Evolutionary conservation across 257 asterid species (phyloP).

Genomic region (Solanum lycopersicoides): DNA sequence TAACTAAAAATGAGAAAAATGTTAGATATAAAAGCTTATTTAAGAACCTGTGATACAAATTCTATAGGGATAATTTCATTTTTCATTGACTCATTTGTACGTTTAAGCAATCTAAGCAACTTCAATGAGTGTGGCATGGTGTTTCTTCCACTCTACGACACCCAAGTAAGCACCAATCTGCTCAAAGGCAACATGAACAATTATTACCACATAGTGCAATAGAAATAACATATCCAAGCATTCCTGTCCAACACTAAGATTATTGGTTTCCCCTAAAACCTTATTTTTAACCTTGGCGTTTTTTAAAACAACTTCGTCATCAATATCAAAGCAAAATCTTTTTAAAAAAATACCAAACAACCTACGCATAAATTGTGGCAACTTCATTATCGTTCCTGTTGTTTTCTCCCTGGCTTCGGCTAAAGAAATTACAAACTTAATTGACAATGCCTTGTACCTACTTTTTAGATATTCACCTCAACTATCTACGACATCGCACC

Average conservation of each 20-base stretch:
- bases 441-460: constrained; percentile 75
- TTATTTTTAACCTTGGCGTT: constrained; percentile 60
- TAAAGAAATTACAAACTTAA: constrained; percentile 69
- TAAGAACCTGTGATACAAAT: neutral
- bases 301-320: constrained; percentile 82
- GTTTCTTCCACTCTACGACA: constrained; percentile 84
- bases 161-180: constrained; percentile 58
- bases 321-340: constrained; percentile 64
- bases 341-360: constrained; percentile 50
- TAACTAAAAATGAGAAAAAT: neutral
- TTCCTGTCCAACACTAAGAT: constrained; percentile 39
- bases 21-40: neutral
- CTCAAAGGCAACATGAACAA: constrained; percentile 74
- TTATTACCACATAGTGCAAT: constrained; percentile 43
- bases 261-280: constrained; percentile 82
- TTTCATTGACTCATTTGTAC: constrained; percentile 12
- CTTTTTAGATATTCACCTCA: constrained; percentile 73
- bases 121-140: constrained; percentile 64
- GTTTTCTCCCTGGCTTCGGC: constrained; percentile 87
- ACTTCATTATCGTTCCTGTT: constrained; percentile 90
- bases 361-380: constrained; percentile 73
- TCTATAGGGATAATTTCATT: neutral
- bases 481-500: constrained; percentile 43
- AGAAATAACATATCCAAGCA: neutral
- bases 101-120: constrained; percentile 86